Evolutionary conservation across 805 yeast species (phyloP), one percentile per base, ranked within the genome.

Genomic region (Cyberlindnera americana): DNA sequence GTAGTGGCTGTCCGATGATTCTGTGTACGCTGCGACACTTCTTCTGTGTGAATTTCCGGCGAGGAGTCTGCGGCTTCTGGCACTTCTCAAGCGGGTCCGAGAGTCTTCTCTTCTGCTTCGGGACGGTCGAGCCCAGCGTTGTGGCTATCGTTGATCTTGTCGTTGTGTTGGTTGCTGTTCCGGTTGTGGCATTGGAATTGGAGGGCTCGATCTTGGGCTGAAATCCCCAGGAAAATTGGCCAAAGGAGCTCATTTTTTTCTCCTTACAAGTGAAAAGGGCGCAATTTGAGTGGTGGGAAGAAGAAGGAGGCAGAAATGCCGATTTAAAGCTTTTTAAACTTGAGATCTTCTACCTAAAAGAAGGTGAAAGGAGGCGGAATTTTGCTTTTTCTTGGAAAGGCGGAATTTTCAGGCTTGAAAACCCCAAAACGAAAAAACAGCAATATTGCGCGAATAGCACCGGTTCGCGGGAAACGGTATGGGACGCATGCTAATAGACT

Each of bases 1-100:
- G 84, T 37, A 86, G 68, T 13, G 69, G 69, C 46, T 76, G 78
- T 4, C 89, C 87, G 18, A 60, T 46, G 16, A 78, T 70, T 15
- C 38, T 10, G 29, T 32, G 41, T 12, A 38, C 33, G 21, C 22
- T 19, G 29, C 41, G 41, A 26, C 19, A 17, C 33, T 38, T 26
- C 37, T 33, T 31, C 33, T 17, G 18, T 4, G 14, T 19, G 16
- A 17, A 16, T 17, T 33, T 38, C 19, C 39, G 41, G 17, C 38
- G 40, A 6, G 41, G 41, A 2, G 37, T 33, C 13, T 16, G n/a
- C 2, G 46, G 32, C 28, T 33, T 33, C 35, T 19, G 27, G 18
- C 21, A 15, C 31, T 24, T 30, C 19, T 42, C 41, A 2, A 29
- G 28, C 14, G 38, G 16, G 18, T 42, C 37, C 8, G 42, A 38